Conservation (phyloP, 1,139 yeast genomes). For the Kurtzmaniella natalensis region DNA sequence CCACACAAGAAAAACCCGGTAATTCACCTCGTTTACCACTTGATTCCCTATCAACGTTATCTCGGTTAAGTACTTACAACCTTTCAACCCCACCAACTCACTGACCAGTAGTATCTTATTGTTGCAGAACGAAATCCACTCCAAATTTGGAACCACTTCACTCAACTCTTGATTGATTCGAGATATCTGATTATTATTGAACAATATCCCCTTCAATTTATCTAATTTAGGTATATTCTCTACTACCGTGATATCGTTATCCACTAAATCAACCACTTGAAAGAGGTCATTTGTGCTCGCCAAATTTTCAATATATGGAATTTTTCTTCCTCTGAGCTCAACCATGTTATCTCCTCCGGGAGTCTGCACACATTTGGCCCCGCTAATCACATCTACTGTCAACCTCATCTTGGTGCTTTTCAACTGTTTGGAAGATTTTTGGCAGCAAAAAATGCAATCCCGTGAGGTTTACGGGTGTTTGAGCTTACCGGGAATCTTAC, state of each 20-base stretch:
- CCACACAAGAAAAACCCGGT: slow-evolving; percentile 60
- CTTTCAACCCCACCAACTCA: slow-evolving; percentile 32
- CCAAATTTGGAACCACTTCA: slow-evolving; percentile 37
- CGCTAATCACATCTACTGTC: slow-evolving; percentile 28
- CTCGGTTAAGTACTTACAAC: slow-evolving; percentile 36
- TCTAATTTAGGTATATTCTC: slow-evolving; percentile 46
- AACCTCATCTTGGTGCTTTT: slow-evolving; percentile 25
- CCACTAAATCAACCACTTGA: slow-evolving; percentile 62
- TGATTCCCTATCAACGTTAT: slow-evolving; percentile 62
- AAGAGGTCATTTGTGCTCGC: slow-evolving; percentile 30
- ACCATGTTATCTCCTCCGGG: slow-evolving; percentile 36
- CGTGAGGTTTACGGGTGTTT: no score
- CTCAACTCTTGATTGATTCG: slow-evolving; percentile 23
- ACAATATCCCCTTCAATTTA: slow-evolving; percentile 46
- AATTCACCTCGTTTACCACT: slow-evolving; percentile 47
- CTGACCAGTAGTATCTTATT: slow-evolving; percentile 45
- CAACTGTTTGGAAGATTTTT: neutral
- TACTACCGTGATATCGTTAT: slow-evolving; percentile 56
- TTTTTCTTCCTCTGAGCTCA: slow-evolving; percentile 29
- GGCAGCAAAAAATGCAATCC: neutral
- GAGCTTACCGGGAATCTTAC: no score
- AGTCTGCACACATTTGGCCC: slow-evolving; percentile 30
- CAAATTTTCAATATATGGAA: slow-evolving; percentile 34
- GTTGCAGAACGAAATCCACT: slow-evolving; percentile 46
- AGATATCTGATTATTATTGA: slow-evolving; percentile 52